A percentile compares a stretch with the other conserved stretches of the same genome.
These are phyloP conservation scores for Ophiocordyceps camponoti-rufipedis DNA, from an alignment of 2,329 filamentous ascomycete species.

Conservation along the genomic window DNA sequence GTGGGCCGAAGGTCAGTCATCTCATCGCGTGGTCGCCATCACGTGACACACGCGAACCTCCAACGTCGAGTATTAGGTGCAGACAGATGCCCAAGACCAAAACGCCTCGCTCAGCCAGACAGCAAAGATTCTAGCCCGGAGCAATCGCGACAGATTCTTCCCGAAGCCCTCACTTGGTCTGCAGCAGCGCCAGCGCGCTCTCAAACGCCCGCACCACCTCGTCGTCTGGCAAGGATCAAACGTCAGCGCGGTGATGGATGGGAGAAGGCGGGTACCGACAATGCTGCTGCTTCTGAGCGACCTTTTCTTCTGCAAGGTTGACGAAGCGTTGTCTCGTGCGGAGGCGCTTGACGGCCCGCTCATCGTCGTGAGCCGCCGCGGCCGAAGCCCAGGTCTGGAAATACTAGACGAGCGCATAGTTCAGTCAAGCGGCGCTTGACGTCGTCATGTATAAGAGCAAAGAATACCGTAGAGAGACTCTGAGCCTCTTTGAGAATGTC, in stretches of 20 bases:
- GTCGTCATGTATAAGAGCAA: not conserved
- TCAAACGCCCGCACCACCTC: slow-evolving; percentile 46
- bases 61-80: not conserved
- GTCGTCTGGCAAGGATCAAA: slow-evolving; percentile 11
- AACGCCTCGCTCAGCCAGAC: not conserved
- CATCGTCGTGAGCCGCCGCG: slow-evolving; percentile 53
- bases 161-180: slow-evolving; percentile 11
- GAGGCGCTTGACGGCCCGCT: slow-evolving; percentile 60
- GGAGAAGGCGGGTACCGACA: slow-evolving; percentile 33
- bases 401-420: slow-evolving; percentile 30
- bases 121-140: not conserved
- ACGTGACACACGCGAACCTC: not conserved
- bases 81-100: not conserved
- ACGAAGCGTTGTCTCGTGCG: slow-evolving; percentile 66
- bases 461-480: slow-evolving; percentile 40
- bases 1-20: not conserved
- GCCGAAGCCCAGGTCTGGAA: slow-evolving; percentile 66
- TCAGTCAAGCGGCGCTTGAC: no score
- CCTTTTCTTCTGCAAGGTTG: slow-evolving; percentile 49
- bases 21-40: not conserved
- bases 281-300: slow-evolving; percentile 61
- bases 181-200: slow-evolving; percentile 37
- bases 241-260: not conserved
- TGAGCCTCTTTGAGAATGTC: slow-evolving; percentile 50
- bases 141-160: not conserved